phyloP scores from a whole-genome alignment of 352 stramenopile species.

The Albugo laibachii region DNA sequence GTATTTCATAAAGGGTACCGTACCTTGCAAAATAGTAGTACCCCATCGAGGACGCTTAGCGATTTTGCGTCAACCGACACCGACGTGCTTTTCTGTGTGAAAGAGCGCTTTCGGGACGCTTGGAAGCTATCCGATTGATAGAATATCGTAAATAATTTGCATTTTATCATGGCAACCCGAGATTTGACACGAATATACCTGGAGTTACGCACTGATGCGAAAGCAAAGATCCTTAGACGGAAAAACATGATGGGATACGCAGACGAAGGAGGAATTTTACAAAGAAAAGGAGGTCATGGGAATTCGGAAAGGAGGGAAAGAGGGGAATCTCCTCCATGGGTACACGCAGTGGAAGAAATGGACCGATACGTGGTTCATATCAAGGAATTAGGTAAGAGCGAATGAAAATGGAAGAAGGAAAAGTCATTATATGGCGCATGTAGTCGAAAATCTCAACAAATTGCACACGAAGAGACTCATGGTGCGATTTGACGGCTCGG shows the following conservation, averaged over 20 bases:
- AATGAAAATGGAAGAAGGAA: background rate
- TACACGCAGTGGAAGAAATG: constrained; percentile 56
- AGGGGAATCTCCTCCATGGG: constrained; percentile 28
- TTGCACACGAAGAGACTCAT: constrained; percentile 72
- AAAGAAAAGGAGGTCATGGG: background rate
- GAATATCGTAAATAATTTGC: background rate
- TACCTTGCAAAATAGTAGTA: too few relatives aligned
- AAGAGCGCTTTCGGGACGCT: too few relatives aligned
- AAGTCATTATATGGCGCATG: background rate
- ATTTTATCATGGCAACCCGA: constrained; percentile 37
- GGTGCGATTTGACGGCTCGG: constrained; percentile 71
- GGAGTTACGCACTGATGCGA: constrained; percentile 50
- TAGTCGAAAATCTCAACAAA: constrained; percentile 73
- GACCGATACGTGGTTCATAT: constrained; percentile 68
- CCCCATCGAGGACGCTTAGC: too few relatives aligned
- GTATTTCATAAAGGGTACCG: too few relatives aligned
- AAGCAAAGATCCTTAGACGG: constrained; percentile 63
- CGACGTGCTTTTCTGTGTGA: too few relatives aligned
- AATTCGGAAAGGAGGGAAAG: constrained; percentile 3
- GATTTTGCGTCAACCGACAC: too few relatives aligned
- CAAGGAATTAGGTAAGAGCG: constrained; percentile 54
- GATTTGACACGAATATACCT: constrained; percentile 54
- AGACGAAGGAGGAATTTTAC: constrained; percentile 15
- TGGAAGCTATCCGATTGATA: too few relatives aligned
- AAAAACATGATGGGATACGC: constrained; percentile 65